These are phyloP conservation scores for Hygrocybe coccinea DNA, from an alignment of 768 basidiomycete genomes.

Conservation along the genomic window DNA sequence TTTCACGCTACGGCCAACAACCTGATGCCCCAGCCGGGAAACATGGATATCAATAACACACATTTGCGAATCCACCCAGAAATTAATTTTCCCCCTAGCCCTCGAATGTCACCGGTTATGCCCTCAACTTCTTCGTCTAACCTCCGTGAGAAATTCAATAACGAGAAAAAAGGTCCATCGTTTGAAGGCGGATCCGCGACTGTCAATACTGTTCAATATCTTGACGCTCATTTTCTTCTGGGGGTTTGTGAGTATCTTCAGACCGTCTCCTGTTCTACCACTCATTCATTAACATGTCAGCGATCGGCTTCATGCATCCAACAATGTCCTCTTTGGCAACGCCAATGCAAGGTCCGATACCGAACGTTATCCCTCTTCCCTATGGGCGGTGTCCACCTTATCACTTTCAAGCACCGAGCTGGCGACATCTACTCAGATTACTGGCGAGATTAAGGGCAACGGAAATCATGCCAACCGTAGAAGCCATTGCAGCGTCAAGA, in stretches of 20 bases:
- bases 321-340: conserved; percentile 43
- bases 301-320: conserved; percentile 63
- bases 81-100: no score
- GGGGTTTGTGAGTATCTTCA: conserved; percentile 56
- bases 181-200: conserved; percentile 1
- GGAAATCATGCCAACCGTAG: conserved; percentile 64
- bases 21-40: no score
- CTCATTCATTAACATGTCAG: conserved; percentile 33
- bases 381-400: conserved; percentile 63
- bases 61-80: no score
- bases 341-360: conserved; percentile 53
- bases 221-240: conserved; percentile 52
- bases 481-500: conserved; percentile 56
- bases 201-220: conserved; percentile 40
- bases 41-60: no score
- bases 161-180: conserved; percentile 6
- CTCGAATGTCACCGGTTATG: no score
- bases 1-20: no score
- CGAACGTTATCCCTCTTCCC: conserved; percentile 69
- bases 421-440: conserved; percentile 68
- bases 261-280: not conserved
- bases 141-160: not conserved
- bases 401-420: conserved; percentile 68
- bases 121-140: not conserved
- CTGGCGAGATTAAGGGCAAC: conserved; percentile 71